Base-by-base conservation (phyloP, 495 filamentous ascomycete species). In the Articulospora tetracladia region DNA sequence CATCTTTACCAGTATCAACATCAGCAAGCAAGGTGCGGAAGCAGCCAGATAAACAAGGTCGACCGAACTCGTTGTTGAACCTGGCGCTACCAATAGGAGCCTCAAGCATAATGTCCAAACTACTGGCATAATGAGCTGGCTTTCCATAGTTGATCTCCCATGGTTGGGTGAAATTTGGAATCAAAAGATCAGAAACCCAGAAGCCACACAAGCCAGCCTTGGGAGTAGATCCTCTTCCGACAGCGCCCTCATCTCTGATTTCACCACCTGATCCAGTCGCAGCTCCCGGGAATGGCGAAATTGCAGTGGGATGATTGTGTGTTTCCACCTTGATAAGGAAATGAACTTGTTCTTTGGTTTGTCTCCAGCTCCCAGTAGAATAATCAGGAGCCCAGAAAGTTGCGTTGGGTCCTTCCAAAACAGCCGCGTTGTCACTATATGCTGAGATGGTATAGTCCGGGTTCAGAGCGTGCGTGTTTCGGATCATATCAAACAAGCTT, bases 1-100 rank as follows among this genome's bases (percentile, higher is more conserved):
- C 76, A 30, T 82, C 83, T 55, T 82, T 81, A n/a, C 76, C 78
- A 19, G 81, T 72, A 51, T 84, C 75, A 47, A 87, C 80, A 41
- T 85, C 77, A 23, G 82, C 88, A 22, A 93, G 80, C 2, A 98
- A 76, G 0, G 94, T 98, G 51, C 93, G 81, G 78, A 98, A 98
- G 69, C 90, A 92, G 25, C 95, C 94, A 0, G 85, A 78, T 24
- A 92, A 90, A 68, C 87, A 91, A 34, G 95, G 94, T n/a, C 95
- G 82, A 27, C 94, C 94, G 69, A 97, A 98, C 64, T 98, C 94
- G 67, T 98, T 98, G 80, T 98, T 98, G 76, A 92, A 98, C 17
- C 90, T 83, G 52, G 94, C 93, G 64, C 90, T 92, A 25, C 94
- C 94, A 63, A 98, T 92, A 1, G 93, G 93, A 1, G 92, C 94